Evolutionary conservation across 768 basidiomycete genomes (phyloP).

Genomic region (Brasilioporus rufonigricans): DNA sequence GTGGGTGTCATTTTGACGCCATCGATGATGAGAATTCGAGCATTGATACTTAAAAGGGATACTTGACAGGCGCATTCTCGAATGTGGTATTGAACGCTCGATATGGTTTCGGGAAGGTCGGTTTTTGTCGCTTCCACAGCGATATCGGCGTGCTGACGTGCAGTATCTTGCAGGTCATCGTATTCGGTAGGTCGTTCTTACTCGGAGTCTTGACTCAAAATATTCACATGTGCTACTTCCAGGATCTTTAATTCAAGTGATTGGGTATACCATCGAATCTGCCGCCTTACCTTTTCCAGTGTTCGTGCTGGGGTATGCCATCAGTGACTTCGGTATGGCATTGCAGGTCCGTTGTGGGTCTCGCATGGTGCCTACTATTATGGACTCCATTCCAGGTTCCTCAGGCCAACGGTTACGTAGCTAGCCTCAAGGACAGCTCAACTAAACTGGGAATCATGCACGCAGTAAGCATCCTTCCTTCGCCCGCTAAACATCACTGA

Average conservation of each 20-base stretch:
- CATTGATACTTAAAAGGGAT: constrained; percentile 25
- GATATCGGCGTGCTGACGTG: not conserved
- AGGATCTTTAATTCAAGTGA: constrained; percentile 32
- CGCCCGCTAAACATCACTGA: not conserved
- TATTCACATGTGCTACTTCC: not conserved
- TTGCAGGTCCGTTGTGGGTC: constrained; percentile 36
- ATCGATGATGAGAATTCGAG: not conserved
- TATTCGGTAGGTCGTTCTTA: constrained; percentile 21
- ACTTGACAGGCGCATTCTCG: constrained; percentile 31
- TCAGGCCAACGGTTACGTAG: constrained; percentile 46
- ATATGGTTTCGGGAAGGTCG: constrained; percentile 36
- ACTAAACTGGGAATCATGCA: constrained; percentile 42
- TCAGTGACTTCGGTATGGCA: constrained; percentile 40
- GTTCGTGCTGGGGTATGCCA: constrained; percentile 40
- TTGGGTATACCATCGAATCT: constrained; percentile 36
- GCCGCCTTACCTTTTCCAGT: constrained; percentile 45
- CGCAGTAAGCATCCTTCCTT: constrained; percentile 29
- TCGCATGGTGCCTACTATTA: not conserved
- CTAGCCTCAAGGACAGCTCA: constrained; percentile 37
- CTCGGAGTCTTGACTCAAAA: not conserved
- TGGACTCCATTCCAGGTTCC: constrained; percentile 34
- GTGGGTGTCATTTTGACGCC: constrained; percentile 23
- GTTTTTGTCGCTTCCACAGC: not conserved
- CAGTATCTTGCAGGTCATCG: constrained; percentile 16
- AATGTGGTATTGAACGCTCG: constrained; percentile 29